Evolutionary conservation across 1,284 basidiomycete species (phyloP).

Genomic region (Ganoderma lucidum): DNA sequence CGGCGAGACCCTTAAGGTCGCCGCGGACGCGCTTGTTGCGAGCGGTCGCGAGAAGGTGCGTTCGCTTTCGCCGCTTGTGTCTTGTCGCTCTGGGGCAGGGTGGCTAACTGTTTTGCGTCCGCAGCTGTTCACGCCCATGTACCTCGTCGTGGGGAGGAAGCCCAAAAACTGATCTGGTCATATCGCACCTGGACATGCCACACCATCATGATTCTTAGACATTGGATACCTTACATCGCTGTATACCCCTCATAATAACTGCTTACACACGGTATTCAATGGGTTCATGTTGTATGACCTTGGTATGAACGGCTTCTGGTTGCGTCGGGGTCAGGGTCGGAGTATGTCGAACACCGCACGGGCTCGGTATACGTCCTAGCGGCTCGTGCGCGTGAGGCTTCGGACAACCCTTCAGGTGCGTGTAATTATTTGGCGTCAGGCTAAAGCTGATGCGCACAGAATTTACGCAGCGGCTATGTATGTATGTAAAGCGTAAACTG

Average conservation of each 20-base stretch:
- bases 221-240: slow-evolving; percentile 24
- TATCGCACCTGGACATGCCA: background rate
- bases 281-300: slow-evolving; percentile 16
- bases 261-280: slow-evolving; percentile 11
- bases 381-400: background rate
- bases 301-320: slow-evolving; percentile 15
- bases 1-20: slow-evolving; percentile 89
- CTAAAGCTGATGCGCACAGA: background rate
- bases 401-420: slow-evolving; percentile 1
- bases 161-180: slow-evolving; percentile 46
- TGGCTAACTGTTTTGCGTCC: slow-evolving; percentile 9
- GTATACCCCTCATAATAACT: slow-evolving; percentile 32
- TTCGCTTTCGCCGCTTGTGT: slow-evolving; percentile 6
- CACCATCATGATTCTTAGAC: slow-evolving; percentile 15
- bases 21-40: slow-evolving; percentile 81
- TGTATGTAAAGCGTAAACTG: background rate
- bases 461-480: background rate
- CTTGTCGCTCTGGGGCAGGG: no score
- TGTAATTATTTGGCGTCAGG: background rate
- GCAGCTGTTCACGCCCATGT: slow-evolving; percentile 87
- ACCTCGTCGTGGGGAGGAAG: slow-evolving; percentile 74
- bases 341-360: slow-evolving; percentile 9
- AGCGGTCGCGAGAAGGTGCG: slow-evolving; percentile 89
- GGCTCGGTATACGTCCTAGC: slow-evolving; percentile 10
- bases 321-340: slow-evolving; percentile 4